Percentiles rank a stretch among this genome's conserved stretches.
These are phyloP conservation scores for Pontederia crassipes DNA, from an alignment of 176 grass and related monocot species.

Conservation along the genomic window DNA sequence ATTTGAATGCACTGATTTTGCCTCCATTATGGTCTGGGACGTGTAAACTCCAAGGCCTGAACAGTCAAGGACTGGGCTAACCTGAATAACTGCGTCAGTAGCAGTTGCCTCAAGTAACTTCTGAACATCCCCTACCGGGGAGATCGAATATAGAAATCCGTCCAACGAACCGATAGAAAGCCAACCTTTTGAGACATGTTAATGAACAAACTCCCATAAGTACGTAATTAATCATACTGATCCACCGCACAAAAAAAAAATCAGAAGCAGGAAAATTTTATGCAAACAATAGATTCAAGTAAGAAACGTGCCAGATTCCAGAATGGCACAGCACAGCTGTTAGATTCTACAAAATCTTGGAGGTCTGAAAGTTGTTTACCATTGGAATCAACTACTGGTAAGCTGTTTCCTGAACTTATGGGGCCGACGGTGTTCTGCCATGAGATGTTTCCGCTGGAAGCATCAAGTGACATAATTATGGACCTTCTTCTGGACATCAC, in stretches of 20 bases:
- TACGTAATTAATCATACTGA: neutral
- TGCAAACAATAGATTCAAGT: conserved; percentile 7
- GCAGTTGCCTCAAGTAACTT: conserved; percentile 48
- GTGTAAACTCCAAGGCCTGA: conserved; percentile 59
- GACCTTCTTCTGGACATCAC: conserved; percentile 43
- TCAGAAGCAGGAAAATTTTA: neutral
- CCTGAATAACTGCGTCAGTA: conserved; percentile 44
- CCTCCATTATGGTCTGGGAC: conserved; percentile 44
- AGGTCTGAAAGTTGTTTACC: conserved; percentile 22
- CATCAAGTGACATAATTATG: conserved; percentile 54
- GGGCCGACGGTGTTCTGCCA: conserved; percentile 59
- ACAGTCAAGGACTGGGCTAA: conserved; percentile 55
- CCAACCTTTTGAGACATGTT: conserved; percentile 48
- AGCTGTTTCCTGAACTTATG: conserved; percentile 34
- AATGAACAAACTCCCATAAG: conserved; percentile 1
- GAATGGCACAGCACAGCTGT: neutral
- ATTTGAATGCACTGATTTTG: conserved; percentile 37
- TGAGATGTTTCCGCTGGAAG: conserved; percentile 56
- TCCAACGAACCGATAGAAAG: conserved; percentile 75
- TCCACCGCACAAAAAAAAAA: too few relatives aligned
- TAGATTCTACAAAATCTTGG: neutral
- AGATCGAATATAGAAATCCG: conserved; percentile 65
- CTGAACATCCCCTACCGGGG: conserved; percentile 44
- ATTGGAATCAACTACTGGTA: conserved; percentile 55
- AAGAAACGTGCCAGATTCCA: neutral